Conservation (phyloP, 805 yeast species). For the Yarrowia keelungensis region DNA sequence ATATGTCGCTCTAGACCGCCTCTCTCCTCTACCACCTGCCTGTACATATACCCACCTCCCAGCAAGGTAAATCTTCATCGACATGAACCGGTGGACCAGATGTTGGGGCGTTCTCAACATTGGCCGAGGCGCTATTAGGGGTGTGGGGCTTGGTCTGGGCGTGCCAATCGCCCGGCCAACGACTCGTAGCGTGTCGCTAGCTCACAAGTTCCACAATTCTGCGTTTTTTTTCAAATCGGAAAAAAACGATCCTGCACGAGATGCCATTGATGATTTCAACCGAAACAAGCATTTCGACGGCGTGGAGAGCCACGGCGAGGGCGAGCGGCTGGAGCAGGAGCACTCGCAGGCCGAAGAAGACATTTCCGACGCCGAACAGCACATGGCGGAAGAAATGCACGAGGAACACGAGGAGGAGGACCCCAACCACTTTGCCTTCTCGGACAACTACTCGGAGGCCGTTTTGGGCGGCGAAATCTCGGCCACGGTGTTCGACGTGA, state of each 20-base stretch:
- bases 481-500: constrained; percentile 60
- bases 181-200: not conserved
- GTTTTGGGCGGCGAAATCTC: constrained; percentile 36
- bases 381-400: not conserved
- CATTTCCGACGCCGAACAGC: not conserved
- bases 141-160: not conserved
- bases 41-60: not conserved
- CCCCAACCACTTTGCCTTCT: constrained; percentile 17
- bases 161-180: not conserved
- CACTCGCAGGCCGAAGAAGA: not conserved
- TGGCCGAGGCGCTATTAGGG: not conserved
- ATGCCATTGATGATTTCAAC: not conserved
- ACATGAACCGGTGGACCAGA: constrained; percentile 34
- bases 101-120: constrained; percentile 32
- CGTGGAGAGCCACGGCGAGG: not conserved
- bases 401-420: not conserved
- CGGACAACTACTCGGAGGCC: constrained; percentile 36
- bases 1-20: too few relatives aligned
- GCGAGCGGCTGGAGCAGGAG: not conserved
- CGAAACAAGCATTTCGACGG: too few relatives aligned
- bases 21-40: too few relatives aligned
- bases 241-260: too few relatives aligned
- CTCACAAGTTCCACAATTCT: not conserved
- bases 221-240: not conserved
- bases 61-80: constrained; percentile 33